A percentile compares a stretch with the other conserved stretches of the same genome.
Evolutionary conservation across 2,329 filamentous ascomycete species (phyloP).

Genomic region (Colletotrichum sp.): DNA sequence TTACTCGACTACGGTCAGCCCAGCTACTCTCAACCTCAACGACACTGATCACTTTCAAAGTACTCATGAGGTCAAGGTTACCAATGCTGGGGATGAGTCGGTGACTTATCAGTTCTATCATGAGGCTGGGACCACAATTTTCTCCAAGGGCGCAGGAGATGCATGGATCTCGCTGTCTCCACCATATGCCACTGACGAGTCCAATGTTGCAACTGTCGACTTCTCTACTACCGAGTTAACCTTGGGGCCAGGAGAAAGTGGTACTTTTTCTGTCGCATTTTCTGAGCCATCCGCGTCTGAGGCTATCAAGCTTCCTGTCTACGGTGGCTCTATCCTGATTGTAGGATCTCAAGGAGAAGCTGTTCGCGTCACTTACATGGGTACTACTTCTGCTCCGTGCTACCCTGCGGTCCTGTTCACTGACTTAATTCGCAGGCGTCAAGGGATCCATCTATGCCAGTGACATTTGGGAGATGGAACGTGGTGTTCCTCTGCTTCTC

Average conservation of each 20-base stretch:
- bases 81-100: constrained; percentile 37
- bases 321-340: not conserved
- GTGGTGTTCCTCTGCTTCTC: constrained; percentile 20
- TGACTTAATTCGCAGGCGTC: not conserved
- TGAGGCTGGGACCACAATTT: not conserved
- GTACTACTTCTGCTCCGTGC: not conserved
- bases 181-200: not conserved
- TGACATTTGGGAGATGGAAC: constrained; percentile 23
- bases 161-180: not conserved
- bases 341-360: constrained; percentile 2
- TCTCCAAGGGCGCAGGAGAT: not conserved
- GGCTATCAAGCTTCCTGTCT: not conserved
- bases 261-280: not conserved
- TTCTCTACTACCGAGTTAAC: not conserved
- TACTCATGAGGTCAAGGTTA: constrained; percentile 30
- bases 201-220: not conserved
- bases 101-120: constrained; percentile 34
- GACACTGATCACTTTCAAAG: constrained; percentile 44
- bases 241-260: not conserved
- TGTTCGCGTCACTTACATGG: constrained; percentile 6
- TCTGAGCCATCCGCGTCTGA: not conserved
- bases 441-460: constrained; percentile 15
- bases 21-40: constrained; percentile 43
- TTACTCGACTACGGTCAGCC: constrained; percentile 40
- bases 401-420: not conserved